Evolutionary conservation across 169 alveolate genomes (phyloP), one percentile per base, ranked within the genome.

Genomic region (Amoebophrya sp.): DNA sequence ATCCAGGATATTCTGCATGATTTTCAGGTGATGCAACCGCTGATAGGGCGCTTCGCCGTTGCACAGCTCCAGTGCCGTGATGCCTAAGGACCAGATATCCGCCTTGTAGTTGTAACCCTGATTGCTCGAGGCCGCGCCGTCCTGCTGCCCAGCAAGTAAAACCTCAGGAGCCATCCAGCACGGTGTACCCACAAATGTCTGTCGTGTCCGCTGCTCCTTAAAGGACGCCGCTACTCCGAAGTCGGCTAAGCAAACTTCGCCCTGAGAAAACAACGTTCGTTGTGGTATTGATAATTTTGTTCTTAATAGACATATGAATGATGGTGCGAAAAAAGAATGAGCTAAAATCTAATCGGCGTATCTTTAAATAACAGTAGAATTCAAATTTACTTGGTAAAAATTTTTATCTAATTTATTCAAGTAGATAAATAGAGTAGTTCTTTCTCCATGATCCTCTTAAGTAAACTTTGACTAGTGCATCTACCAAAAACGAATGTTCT

Each of bases 141-240:
- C n/a, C 41, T 89, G 40, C 65, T 90, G 76, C 47, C 92, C 91
- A 92, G 94, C 90, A 89, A 90, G 34, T 36, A 95, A 92, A 39
- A 96, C 97, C 91, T 96, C 97, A 0, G 97, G 97, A 47, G 96
- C 95, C 95, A 95, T 94, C 96, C 97, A 96, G 91, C 94, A 96
- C 0, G 97, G 97, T 18, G 96, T 94, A 1, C 97, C 97, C 65
- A 95, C 95, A 89, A 94, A 94, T 39, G 96, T 91, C 41, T 93
- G 92, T 53, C 94, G 90, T 83, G 95, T 95, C 41, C 95, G 93
- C 54, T 94, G 94, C 90, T 95, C 95, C 92, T 94, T 94, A 18
- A 95, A 83, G 38, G 93, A 90, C 2, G 96, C 96, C 65, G 96
- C 92, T 0, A 96, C 97, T 12, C 98, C 98, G 92, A 97, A 96